Conservation (phyloP, 1,139 yeast species). For the Tardiomyces digboiensis region DNA sequence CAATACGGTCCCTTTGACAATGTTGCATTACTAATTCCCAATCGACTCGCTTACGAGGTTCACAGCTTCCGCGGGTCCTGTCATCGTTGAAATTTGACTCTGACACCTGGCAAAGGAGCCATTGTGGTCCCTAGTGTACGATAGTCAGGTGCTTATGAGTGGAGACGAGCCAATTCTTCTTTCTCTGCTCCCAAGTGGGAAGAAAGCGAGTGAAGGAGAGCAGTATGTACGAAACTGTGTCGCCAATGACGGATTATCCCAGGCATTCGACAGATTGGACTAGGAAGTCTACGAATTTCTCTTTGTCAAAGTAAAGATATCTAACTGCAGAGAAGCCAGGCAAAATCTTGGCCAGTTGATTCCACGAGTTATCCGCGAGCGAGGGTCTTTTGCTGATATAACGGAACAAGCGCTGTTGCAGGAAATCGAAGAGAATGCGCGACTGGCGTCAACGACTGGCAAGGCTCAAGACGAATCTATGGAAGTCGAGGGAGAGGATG, state of each 20-base stretch:
- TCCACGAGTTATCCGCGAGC: slow-evolving; percentile 35
- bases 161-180: background rate
- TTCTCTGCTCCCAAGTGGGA: background rate
- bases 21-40: too few species aligned
- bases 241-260: too few species aligned
- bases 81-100: too few species aligned
- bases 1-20: too few species aligned
- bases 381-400: slow-evolving; percentile 39
- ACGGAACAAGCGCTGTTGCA: slow-evolving; percentile 45
- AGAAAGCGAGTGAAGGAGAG: background rate
- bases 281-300: too few species aligned
- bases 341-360: slow-evolving; percentile 30
- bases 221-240: background rate
- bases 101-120: too few species aligned
- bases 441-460: slow-evolving; percentile 1
- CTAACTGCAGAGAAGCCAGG: too few species aligned
- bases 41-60: too few species aligned
- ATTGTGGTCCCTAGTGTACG: too few species aligned
- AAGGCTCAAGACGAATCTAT: slow-evolving; percentile 8
- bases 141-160: background rate
- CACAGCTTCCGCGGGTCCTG: too few species aligned
- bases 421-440: slow-evolving; percentile 30
- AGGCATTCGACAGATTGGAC: too few species aligned
- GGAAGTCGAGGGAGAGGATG: slow-evolving; percentile 9
- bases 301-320: too few species aligned